Percentiles rank a stretch among this genome's conserved stretches.
phyloP scores from a whole-genome alignment of 495 filamentous ascomycete genomes.

The Podospora australis region DNA sequence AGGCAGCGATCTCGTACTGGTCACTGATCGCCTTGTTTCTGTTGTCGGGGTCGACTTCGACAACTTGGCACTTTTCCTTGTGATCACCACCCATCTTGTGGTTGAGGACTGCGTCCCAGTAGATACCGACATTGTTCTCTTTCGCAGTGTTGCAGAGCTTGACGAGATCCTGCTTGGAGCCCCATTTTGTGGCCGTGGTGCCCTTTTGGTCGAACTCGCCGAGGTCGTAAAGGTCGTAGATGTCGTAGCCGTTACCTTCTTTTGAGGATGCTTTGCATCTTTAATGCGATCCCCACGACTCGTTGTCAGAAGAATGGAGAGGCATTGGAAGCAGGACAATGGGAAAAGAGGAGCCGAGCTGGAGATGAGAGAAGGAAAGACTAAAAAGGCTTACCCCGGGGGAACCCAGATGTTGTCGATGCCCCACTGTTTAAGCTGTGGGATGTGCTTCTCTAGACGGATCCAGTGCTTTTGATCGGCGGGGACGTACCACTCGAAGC shows the following conservation, averaged over 20 bases:
- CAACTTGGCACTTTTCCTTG: conserved; percentile 51
- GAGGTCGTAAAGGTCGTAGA: conserved; percentile 70
- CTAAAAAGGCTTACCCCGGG: conserved; percentile 44
- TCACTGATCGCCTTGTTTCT: conserved; percentile 51
- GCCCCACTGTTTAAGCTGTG: conserved; percentile 52
- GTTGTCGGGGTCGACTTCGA: conserved; percentile 58
- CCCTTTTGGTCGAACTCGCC: conserved; percentile 75
- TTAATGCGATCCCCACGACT: too few relatives aligned
- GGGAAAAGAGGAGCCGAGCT: too few relatives aligned
- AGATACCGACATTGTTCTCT: conserved; percentile 50
- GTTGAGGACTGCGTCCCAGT: conserved; percentile 73
- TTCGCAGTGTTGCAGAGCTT: conserved; percentile 44
- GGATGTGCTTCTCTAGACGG: conserved; percentile 49
- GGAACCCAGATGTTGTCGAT: conserved; percentile 66
- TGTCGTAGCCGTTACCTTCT: conserved; percentile 66
- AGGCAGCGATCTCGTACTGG: conserved; percentile 58
- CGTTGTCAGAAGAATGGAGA: not conserved
- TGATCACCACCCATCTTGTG: conserved; percentile 67
- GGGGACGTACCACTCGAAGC: conserved; percentile 71
- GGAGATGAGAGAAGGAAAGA: too few relatives aligned
- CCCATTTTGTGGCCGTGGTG: conserved; percentile 61
- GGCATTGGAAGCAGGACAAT: too few relatives aligned
- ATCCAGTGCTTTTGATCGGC: conserved; percentile 58
- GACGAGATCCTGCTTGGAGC: conserved; percentile 58
- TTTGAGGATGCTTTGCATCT: conserved; percentile 61